Evolutionary conservation across 2,329 filamentous ascomycete species (phyloP), one percentile per base, ranked within the genome.

Genomic region (Dothiorella sarmentorum): DNA sequence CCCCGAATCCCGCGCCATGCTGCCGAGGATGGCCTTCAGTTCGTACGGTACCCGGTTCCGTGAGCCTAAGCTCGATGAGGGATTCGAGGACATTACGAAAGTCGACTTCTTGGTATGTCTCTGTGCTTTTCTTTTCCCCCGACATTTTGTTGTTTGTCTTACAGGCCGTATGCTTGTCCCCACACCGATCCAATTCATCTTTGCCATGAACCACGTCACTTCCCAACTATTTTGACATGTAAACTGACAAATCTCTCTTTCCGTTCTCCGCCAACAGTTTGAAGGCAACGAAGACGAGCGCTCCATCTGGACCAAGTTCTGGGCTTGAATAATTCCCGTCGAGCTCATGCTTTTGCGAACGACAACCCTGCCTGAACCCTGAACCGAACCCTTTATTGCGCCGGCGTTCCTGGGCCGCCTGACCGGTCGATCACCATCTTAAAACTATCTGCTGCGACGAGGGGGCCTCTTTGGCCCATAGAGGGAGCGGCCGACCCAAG

Each of bases 11-110:
- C 83, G 94, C 62, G 76, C 80, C 0, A 80, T 84, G 1, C 80
- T 99, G 4, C 92, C 93, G 0, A 84, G 83, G 43, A 78, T 94
- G 62, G 93, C 94, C 0, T 97, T 97, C 71, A 85, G 81, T 22
- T 82, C 85, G 11, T 99, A 91, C 68, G 77, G 80, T 15, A 83
- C 85, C 7, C 82, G 90, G 56, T 94, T 90, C 73, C 85, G 85
- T 63, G 81, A 87, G 64, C 94, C 93, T 0, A 82, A 80, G 37
- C 61, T 82, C 1, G 80, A 82, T 11, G 94, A 99, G 74, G 93
- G 93, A 0, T 97, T 97, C 67, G 77, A 88, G 63, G 90, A 97
- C 64, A 83, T 99, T 33, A 78, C 83, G 1, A 83, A 85, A 57
- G 77, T 96, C 0, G 83, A 88, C 29, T 99, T 99, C 67, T 73